A percentile compares a stretch with the other conserved stretches of the same genome.
These are phyloP conservation scores for Cryptococcus sp. DNA, from an alignment of 1,284 basidiomycete genomes.

Conservation along the genomic window DNA sequence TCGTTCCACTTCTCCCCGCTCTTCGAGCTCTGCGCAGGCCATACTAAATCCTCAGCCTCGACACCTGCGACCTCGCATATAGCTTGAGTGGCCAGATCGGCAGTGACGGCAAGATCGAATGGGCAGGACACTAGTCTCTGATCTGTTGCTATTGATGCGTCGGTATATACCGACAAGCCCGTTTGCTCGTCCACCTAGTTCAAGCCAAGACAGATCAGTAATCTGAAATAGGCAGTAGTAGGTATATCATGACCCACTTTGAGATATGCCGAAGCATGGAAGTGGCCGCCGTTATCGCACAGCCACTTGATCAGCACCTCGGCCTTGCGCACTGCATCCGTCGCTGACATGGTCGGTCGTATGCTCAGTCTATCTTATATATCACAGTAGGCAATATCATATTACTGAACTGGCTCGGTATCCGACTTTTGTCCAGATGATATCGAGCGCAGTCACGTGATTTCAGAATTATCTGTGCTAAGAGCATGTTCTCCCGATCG, in stretches of 20 bases:
- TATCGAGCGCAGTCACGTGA: neutral
- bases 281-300: slow-evolving; percentile 56
- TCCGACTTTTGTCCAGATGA: neutral
- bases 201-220: neutral
- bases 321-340: slow-evolving; percentile 5
- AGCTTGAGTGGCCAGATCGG: slow-evolving; percentile 57
- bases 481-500: slow-evolving; percentile 4
- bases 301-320: slow-evolving; percentile 55
- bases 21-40: slow-evolving; percentile 24
- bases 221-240: neutral
- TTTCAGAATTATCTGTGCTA: too few relatives aligned
- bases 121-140: slow-evolving; percentile 70
- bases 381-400: too few relatives aligned
- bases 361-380: too few relatives aligned
- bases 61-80: slow-evolving; percentile 50
- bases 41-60: slow-evolving; percentile 25
- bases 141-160: slow-evolving; percentile 58
- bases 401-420: neutral
- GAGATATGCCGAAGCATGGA: slow-evolving; percentile 58
- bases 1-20: slow-evolving; percentile 61
- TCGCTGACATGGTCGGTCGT: slow-evolving; percentile 1
- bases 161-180: slow-evolving; percentile 65
- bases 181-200: slow-evolving; percentile 43
- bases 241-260: slow-evolving; percentile 49
- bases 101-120: slow-evolving; percentile 70